Conservation (phyloP, 2,329 filamentous ascomycete species). For the Paraphaeosphaeria minitans region DNA sequence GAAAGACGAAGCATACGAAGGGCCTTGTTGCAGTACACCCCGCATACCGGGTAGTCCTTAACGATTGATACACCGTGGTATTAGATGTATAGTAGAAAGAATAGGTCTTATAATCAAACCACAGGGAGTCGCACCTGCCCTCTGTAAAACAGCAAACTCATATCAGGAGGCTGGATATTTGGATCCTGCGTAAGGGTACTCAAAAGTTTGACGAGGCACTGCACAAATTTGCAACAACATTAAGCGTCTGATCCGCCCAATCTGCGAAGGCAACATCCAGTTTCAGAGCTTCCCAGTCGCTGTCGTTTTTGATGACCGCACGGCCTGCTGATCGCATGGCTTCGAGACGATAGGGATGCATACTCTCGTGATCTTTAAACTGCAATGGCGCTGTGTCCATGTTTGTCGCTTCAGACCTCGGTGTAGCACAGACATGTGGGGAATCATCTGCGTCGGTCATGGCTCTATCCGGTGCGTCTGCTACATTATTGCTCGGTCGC, state of each 20-base stretch:
- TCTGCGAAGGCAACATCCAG: constrained; percentile 32
- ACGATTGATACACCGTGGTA: no score
- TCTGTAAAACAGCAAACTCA: no score
- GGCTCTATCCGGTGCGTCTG: background rate
- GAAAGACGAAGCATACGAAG: background rate
- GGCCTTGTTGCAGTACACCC: no score
- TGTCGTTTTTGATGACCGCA: constrained; percentile 24
- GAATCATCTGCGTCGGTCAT: background rate
- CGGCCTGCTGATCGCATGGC: constrained; percentile 33
- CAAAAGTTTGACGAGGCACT: background rate
- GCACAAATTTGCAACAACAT: constrained; percentile 36
- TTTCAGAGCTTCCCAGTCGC: constrained; percentile 34
- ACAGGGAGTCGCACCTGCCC: no score
- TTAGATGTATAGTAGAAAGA: no score
- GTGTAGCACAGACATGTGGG: background rate
- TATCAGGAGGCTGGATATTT: no score
- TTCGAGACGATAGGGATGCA: constrained; percentile 28
- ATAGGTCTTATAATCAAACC: no score
- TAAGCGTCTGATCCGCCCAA: constrained; percentile 40
- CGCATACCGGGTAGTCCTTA: no score
- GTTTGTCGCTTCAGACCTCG: background rate
- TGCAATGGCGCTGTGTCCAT: background rate
- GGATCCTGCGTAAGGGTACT: no score
- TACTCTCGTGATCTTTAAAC: background rate
- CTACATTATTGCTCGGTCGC: background rate